These are phyloP conservation scores for Leishmania braziliensis DNA, from an alignment of 208 protist species.

Conservation along the genomic window DNA sequence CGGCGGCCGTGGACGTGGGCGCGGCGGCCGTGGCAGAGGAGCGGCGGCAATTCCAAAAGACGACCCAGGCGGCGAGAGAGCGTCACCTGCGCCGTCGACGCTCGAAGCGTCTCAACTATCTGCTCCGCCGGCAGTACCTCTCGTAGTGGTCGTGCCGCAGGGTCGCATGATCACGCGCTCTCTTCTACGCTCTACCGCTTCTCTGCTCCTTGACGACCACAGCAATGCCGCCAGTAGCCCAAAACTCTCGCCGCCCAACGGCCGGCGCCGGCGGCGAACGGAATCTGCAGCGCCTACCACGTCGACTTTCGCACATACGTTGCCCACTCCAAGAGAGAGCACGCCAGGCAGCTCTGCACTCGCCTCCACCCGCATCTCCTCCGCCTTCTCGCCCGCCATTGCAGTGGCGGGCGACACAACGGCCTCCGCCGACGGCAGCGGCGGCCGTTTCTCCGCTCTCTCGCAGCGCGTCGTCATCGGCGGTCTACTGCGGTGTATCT, in stretches of 20 bases:
- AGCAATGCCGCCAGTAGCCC: background rate
- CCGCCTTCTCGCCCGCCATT: background rate
- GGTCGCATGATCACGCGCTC: constrained; percentile 72
- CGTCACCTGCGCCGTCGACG: background rate
- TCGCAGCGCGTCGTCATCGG: constrained; percentile 38
- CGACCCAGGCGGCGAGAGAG: background rate
- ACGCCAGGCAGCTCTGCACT: background rate
- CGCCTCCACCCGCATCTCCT: background rate
- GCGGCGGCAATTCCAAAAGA: background rate
- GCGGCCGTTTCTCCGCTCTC: background rate
- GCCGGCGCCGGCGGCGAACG: constrained; percentile 5
- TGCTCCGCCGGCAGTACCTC: background rate
- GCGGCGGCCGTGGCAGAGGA: constrained; percentile 9
- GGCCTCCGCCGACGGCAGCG: background rate
- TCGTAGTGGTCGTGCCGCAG: constrained; percentile 26
- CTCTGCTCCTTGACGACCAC: constrained; percentile 8
- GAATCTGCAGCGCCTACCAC: background rate
- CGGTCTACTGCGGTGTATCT: constrained; percentile 75
- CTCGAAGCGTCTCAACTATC: background rate
- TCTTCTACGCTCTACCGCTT: constrained; percentile 49
- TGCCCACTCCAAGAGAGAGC: background rate
- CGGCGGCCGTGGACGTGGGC: constrained; percentile 14
- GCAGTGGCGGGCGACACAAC: background rate
- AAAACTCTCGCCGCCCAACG: background rate
- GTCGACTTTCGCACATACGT: background rate